Evolutionary conservation across 2,329 filamentous ascomycete genomes (phyloP), one percentile per base, ranked within the genome.

Genomic region (Aspergillus brasiliensis): DNA sequence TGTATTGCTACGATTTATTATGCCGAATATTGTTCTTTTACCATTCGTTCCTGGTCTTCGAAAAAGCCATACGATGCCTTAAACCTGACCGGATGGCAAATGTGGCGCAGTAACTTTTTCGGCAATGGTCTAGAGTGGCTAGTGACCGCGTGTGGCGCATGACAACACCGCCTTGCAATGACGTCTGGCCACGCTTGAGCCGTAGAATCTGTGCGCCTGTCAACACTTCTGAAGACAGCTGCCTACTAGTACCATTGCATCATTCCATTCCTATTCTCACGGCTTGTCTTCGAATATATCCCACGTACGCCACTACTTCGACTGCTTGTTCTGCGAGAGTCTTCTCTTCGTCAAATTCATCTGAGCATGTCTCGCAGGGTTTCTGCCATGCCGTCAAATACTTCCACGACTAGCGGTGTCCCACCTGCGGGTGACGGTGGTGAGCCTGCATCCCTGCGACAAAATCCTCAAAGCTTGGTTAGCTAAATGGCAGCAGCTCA

Each of bases 331-430:
- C 25, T 21, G 17, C 31, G 15, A 53, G 28, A 25, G 34, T 55
- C 46, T 31, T 15, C 38, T 46, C 60, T 23, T 49, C 19, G 19
- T 62, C 57, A 44, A 58, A 52, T 40, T 44, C 38, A 40, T 19
- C 17, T 67, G 66, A 73, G 66, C 66, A 77, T 78, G 75, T 77
- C 75, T 69, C 75, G 75, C 63, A 71, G 75, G 69, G 72, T 70
- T 58, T 71, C 75, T 57, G 65, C 69, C 59, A 74, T 73, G 71
- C 67, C 73, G 58, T 68, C 70, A 62, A 76, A 60, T 61, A 60
- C 65, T 59, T 68, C 71, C 60, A 56, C 66, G 49, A 72, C 65
- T 60, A 69, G 65, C 64, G 65, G 65, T 68, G 67, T 64, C 65
- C 65, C 71, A 56, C 63, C 68, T 61, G 59, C 69, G 48, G 66